Base-by-base conservation (phyloP, 2,329 filamentous ascomycete species). In the Penicillium sp. region DNA sequence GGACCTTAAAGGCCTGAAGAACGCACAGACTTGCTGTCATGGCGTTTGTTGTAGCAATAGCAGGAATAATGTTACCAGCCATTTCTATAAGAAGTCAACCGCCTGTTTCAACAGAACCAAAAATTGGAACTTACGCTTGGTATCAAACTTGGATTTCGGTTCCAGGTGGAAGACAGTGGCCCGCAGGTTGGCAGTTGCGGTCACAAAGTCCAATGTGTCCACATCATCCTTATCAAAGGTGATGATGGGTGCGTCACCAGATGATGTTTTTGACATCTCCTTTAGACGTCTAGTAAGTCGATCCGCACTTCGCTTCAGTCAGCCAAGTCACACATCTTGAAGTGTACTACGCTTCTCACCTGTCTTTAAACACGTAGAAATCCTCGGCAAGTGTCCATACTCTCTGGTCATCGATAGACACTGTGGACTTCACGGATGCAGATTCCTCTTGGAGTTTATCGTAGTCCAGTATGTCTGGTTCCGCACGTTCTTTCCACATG, bases 31-130 rank as follows among this genome's bases (percentile, higher is more conserved):
- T 86, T 13, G 93, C 93, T 1, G 93, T 91, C 67, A 97, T 95
- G 13, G 93, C 93, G 67, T 98, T 98, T 0, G 93, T 97, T 0
- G 93, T 98, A 4, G 93, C 93, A 64, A 98, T 98, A 1, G 93
- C 93, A 1, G 93, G 93, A 51, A 98, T 98, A 60, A 98, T 98
- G 66, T 98, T 98, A 44, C 93, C 93, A 3, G 93, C 93, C 91
- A 97, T 98, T 70, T 98, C 87, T 78, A 39, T 59, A 32, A 54
- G 48, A 26, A 16, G 16, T 51, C 38, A 52, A 24, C 24, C 4
- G 11, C 8, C 22, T 24, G 16, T 24, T 27, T 4, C n/a, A 11
- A 13, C 6, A 20, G n/a, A 14, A 5, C 6, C n/a, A 16, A 22
- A 16, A 3, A 13, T 6, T 18, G 44, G 6, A 22, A 61, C 74